Base-by-base conservation (phyloP, 2,329 filamentous ascomycete genomes). In the Fusarium sacchari region DNA sequence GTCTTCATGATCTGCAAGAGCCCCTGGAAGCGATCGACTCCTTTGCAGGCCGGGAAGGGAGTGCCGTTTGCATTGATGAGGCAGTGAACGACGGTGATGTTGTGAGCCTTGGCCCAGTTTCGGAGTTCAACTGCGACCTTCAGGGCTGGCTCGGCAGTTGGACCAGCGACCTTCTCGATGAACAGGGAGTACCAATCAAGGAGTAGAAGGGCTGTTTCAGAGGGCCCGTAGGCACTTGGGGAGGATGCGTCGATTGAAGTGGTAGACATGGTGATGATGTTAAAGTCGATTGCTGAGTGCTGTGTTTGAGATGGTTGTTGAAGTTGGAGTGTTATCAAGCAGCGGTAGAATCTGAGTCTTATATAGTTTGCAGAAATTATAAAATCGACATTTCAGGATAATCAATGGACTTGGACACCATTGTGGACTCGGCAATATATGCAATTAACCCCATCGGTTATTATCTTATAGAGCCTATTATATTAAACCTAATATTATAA, bases 141-240 rank as follows among this genome's bases (percentile, higher is more conserved):
- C 18, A 44, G 18, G 1, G 61, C 57, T n/a, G 32, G 17, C 9
- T 34, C 37, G 14, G 46, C 32, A 4, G 15, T 8, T 3, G 44
- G 57, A 2, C 61, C 61, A 3, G 61, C 61, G 20, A 52, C 5
- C 18, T 22, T 49, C 11, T 64, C 61, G 3, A 64, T 17, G 18
- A 64, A 64, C 1, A 64, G 39, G 20, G 39, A 39, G 30, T 64
- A 64, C 61, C 61, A 64, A 9, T 64, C 61, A 12, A 64, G 30
- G 1, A 64, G 57, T 4, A 64, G 32, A 32, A 64, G 57, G 8
- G 61, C 61, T 5, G 61, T 64, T 6, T 64, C 61, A 11, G 44
- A 52, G 15, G 46, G 22, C 13, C 15, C 24, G 8, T 64, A 64
- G 26, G 61, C 44, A 12, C 15, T n/a, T 0, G 39, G n/a, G 2